Evolutionary conservation across 768 basidiomycete genomes (phyloP), one percentile per base, ranked within the genome.

Genomic region (Tubosaeta sp.): DNA sequence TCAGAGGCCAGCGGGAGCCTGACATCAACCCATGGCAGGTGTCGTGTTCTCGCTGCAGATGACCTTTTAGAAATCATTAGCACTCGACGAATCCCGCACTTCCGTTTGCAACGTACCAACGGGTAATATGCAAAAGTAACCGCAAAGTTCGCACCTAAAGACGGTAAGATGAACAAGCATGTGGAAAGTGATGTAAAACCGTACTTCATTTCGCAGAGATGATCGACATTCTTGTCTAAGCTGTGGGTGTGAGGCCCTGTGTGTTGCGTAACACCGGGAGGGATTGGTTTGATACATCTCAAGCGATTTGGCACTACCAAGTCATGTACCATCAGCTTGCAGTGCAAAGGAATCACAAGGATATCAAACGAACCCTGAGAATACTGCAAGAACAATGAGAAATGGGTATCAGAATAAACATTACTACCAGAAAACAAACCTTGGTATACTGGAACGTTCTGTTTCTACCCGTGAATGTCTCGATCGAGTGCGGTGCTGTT

Each of bases 381-480:
- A 58, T 82, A 83, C 81, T 83, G 42, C 11, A 19, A 33, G 10
- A 22, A 22, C 22, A 1, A 22, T 22, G 19, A 22, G n/a, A 13
- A 0, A 22, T 50, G 14, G 45, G 31, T 1, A 1, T 27, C 26
- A 22, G 31, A 43, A 19, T 31, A 14, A 31, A 29, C 11, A 9
- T 19, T 7, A 47, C 6, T 2, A 22, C 22, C 10, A 2, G 17
- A 26, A 27, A 34, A 50, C 60, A 25, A 46, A 80, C 84, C 73
- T 84, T 85, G 0, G 84, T 85, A 47, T 81, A 85, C 59, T 80
- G 76, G 58, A 84, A 85, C 0, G 76, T 81, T 53, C 82, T 79
- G 45, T 84, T 78, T 51, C 64, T 70, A 0, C 83, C 84, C 0
- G 75, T 77, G 56, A 85, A 85, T 6, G 82, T 79, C 58, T 83